Evolutionary conservation across 164 flowering plant species (phyloP).

Genomic region (Saururus chinensis): DNA sequence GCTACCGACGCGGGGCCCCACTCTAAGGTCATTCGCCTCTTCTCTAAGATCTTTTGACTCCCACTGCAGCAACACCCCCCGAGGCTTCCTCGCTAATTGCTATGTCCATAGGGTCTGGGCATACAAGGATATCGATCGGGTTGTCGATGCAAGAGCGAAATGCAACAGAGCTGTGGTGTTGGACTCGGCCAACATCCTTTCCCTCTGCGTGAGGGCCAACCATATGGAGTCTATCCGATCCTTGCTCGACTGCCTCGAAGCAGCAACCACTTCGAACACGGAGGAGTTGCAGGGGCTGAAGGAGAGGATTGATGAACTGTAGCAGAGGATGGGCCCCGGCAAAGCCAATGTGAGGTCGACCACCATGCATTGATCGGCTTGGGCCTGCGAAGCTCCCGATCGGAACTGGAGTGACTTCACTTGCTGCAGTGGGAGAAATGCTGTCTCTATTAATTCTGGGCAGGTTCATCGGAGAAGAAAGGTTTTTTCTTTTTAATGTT

Average conservation of each 20-base stretch:
- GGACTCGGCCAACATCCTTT: constrained; percentile 61
- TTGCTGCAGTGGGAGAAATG: too few species aligned
- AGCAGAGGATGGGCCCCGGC: constrained; percentile 54
- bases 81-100: constrained; percentile 81
- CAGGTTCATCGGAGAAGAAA: too few species aligned
- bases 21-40: constrained; percentile 82
- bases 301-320: constrained; percentile 49
- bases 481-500: too few species aligned
- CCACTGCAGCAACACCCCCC: constrained; percentile 66
- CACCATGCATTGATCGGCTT: constrained; percentile 73
- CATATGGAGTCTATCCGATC: constrained; percentile 67
- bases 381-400: constrained; percentile 69
- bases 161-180: constrained; percentile 72
- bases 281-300: constrained; percentile 52
- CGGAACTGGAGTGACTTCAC: constrained; percentile 77
- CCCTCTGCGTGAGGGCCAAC: constrained; percentile 59
- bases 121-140: constrained; percentile 51
- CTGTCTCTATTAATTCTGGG: too few species aligned
- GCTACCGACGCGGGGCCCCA: constrained; percentile 86
- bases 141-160: constrained; percentile 80
- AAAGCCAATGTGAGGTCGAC: constrained; percentile 71
- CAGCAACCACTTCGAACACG: constrained; percentile 36
- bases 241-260: constrained; percentile 68
- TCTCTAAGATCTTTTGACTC: constrained; percentile 81
- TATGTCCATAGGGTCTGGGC: constrained; percentile 73